Percentiles rank a stretch among this genome's conserved stretches.
phyloP scores from a whole-genome alignment of 805 yeast species.

The Spathaspora boniae region DNA sequence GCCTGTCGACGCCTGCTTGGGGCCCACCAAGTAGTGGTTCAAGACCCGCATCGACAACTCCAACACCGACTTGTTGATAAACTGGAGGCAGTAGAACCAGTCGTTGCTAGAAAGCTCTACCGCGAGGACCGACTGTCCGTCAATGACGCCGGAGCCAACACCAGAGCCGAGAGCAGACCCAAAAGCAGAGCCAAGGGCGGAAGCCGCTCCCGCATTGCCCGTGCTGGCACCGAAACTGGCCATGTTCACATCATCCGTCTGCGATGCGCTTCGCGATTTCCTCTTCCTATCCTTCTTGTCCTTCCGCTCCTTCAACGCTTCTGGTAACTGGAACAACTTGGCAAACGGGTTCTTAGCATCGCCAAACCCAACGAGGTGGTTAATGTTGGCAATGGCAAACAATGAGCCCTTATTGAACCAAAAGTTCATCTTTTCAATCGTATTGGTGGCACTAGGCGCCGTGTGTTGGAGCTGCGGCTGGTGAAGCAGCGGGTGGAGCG shows the following conservation, averaged over 20 bases:
- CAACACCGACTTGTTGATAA: conserved; percentile 59
- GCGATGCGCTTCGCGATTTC: conserved; percentile 29
- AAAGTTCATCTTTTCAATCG: conserved; percentile 53
- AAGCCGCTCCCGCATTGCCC: conserved; percentile 11
- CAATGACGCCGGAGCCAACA: conserved; percentile 19
- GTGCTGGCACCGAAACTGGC: conserved; percentile 3
- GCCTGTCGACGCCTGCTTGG: conserved; percentile 65
- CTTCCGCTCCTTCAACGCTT: conserved; percentile 65
- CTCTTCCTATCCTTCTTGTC: conserved; percentile 68
- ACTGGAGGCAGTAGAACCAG: conserved; percentile 58
- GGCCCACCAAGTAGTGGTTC: conserved; percentile 65
- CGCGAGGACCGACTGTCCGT: conserved; percentile 30
- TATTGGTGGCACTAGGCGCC: conserved; percentile 20
- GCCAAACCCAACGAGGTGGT: conserved; percentile 76
- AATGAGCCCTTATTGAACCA: conserved; percentile 76
- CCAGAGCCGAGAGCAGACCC: conserved; percentile 11
- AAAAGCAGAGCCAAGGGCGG: conserved; percentile 1
- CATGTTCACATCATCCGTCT: conserved; percentile 10
- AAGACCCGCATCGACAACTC: conserved; percentile 69
- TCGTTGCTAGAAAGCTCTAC: conserved; percentile 33
- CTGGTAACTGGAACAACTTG: conserved; percentile 65
- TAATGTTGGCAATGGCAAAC: conserved; percentile 72
- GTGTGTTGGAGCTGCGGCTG: conserved; percentile 15
- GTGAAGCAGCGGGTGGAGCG: conserved; percentile 6
- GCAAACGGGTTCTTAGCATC: conserved; percentile 75